These are phyloP conservation scores for Cucurbita pepo DNA, from an alignment of 306 rosid species.

Conservation along the genomic window DNA sequence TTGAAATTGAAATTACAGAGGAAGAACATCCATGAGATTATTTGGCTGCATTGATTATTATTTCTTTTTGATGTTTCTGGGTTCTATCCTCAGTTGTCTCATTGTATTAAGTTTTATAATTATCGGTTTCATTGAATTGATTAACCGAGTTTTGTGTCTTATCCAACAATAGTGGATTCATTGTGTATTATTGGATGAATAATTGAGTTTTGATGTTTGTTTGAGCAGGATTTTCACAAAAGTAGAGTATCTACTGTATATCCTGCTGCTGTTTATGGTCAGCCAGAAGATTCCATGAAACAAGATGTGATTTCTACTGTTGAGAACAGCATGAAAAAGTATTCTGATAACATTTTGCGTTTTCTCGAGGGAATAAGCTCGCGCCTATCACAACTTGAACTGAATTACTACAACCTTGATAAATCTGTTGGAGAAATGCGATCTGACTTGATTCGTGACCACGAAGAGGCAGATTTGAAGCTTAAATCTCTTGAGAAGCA, in stretches of 20 bases:
- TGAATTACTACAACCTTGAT: conserved; percentile 80
- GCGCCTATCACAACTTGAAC: conserved; percentile 70
- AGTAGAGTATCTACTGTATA: conserved; percentile 39
- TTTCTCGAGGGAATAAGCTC: conserved; percentile 80
- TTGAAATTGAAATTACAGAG: neutral
- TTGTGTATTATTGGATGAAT: neutral
- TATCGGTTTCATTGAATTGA: neutral
- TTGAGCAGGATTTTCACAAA: conserved; percentile 50
- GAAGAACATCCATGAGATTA: neutral
- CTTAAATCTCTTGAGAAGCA: conserved; percentile 73
- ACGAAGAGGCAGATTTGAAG: conserved; percentile 58
- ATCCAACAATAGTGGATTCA: neutral
- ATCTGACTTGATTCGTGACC: conserved; percentile 57
- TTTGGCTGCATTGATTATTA: neutral
- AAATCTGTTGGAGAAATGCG: conserved; percentile 92
- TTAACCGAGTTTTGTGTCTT: neutral
- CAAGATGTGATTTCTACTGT: conserved; percentile 60
- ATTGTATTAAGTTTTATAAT: neutral
- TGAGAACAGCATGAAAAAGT: conserved; percentile 69
- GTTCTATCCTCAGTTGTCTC: neutral
- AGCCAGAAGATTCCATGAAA: conserved; percentile 43
- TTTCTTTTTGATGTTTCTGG: neutral
- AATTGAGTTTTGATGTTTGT: neutral
- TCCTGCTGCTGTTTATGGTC: conserved; percentile 47
- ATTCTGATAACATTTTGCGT: conserved; percentile 57